A percentile compares a stretch with the other conserved stretches of the same genome.
These are phyloP conservation scores for Lepidium africanum DNA, from an alignment of 345 rosid species.

Conservation along the genomic window DNA sequence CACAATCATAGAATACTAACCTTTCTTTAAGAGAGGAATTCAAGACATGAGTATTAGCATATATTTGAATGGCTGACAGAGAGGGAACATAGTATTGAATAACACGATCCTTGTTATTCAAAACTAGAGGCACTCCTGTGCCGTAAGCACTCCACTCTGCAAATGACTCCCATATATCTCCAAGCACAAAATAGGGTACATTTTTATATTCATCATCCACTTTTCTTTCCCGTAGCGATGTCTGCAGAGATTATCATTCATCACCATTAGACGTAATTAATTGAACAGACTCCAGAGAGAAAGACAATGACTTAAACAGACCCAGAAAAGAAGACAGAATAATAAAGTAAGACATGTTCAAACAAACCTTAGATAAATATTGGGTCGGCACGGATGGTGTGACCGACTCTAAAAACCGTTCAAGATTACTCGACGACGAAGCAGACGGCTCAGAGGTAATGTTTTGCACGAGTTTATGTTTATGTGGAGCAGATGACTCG, in stretches of 20 bases:
- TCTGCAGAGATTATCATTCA: conserved; percentile 34
- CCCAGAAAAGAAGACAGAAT: not conserved
- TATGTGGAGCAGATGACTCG: not conserved
- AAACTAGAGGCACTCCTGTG: conserved; percentile 52
- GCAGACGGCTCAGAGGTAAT: not conserved
- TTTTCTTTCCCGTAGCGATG: conserved; percentile 31
- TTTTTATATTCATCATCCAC: conserved; percentile 26
- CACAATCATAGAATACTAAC: not conserved
- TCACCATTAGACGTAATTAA: not conserved
- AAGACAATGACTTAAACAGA: not conserved
- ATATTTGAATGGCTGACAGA: conserved; percentile 60
- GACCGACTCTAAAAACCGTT: conserved; percentile 44
- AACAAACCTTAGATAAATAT: conserved; percentile 40
- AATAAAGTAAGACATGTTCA: not conserved
- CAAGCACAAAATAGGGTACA: conserved; percentile 46
- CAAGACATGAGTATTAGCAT: conserved; percentile 30
- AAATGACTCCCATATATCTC: conserved; percentile 67
- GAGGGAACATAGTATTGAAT: conserved; percentile 64
- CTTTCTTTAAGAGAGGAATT: conserved; percentile 33
- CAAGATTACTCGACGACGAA: conserved; percentile 36
- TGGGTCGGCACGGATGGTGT: conserved; percentile 44
- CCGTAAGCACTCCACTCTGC: conserved; percentile 75
- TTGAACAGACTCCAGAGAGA: not conserved
- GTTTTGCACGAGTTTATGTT: not conserved
- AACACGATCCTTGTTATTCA: conserved; percentile 41